Percentiles rank a stretch among this genome's conserved stretches.
Conservation (phyloP, 305 asterid genomes). For the Nicotiana rustica region DNA sequence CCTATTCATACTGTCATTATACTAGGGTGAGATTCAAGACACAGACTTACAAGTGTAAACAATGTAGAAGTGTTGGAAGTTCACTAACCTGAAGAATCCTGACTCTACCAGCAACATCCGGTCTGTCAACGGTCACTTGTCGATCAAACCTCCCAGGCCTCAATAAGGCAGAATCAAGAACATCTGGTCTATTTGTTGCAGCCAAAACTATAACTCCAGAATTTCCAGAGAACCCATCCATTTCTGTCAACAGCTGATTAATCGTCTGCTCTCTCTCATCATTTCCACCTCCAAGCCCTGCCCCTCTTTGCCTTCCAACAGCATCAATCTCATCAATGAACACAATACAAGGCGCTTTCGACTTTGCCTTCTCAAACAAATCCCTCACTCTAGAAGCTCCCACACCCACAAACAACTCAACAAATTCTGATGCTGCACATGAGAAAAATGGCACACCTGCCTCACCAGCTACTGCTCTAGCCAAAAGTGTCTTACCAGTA, state of each 20-base stretch:
- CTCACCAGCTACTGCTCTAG: slow-evolving; percentile 63
- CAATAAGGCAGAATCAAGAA: slow-evolving; percentile 59
- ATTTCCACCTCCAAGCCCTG: slow-evolving; percentile 64
- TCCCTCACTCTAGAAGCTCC: slow-evolving; percentile 68
- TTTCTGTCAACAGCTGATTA: slow-evolving; percentile 61
- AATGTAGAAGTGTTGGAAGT: background rate
- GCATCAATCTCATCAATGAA: slow-evolving; percentile 69
- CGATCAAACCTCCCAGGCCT: slow-evolving; percentile 67
- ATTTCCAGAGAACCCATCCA: slow-evolving; percentile 64
- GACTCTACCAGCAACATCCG: slow-evolving; percentile 67
- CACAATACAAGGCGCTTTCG: slow-evolving; percentile 61
- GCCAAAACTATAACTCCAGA: slow-evolving; percentile 61
- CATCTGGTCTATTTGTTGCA: slow-evolving; percentile 61
- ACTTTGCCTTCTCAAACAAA: slow-evolving; percentile 59
- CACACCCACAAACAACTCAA: slow-evolving; percentile 61
- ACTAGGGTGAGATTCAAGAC: background rate
- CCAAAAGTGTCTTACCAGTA: slow-evolving; percentile 62
- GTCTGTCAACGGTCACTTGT: slow-evolving; percentile 59
- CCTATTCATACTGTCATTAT: background rate
- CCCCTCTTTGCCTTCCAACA: slow-evolving; percentile 63
- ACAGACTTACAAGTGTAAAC: background rate
- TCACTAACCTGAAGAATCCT: slow-evolving; percentile 58
- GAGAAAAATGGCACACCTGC: slow-evolving; percentile 66
- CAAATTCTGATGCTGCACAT: slow-evolving; percentile 62
- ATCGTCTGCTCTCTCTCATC: slow-evolving; percentile 62